Conservation (phyloP, 2,329 filamentous ascomycete species). For the Fusarium neocosmosporiellum region DNA sequence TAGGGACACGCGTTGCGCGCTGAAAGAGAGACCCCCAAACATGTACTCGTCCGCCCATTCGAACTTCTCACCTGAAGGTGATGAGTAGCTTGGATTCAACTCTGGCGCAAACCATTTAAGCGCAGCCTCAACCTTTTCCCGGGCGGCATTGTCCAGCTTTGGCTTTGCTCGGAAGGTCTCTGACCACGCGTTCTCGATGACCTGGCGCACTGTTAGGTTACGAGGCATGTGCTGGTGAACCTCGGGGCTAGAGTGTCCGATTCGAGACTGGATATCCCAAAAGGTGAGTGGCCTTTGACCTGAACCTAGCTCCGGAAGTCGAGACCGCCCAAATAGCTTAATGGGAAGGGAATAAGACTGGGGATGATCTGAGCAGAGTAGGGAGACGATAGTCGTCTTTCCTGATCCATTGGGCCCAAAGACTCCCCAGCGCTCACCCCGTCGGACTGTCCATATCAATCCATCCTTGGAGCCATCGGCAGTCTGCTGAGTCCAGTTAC, state of each 20-base stretch:
- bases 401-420: constrained; percentile 96
- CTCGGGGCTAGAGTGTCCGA: constrained; percentile 94
- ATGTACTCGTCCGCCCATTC: constrained; percentile 75
- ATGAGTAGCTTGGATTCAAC: constrained; percentile 67
- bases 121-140: constrained; percentile 72
- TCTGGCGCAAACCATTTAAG: constrained; percentile 84
- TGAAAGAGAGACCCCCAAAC: constrained; percentile 83
- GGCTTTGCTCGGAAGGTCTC: constrained; percentile 85
- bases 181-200: constrained; percentile 89
- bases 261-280: constrained; percentile 89
- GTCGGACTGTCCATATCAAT: constrained; percentile 83
- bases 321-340: constrained; percentile 83
- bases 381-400: constrained; percentile 92
- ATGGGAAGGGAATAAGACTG: constrained; percentile 93
- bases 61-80: constrained; percentile 45
- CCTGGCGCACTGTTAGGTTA: constrained; percentile 75
- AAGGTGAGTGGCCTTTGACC: constrained; percentile 80
- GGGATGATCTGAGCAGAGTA: constrained; percentile 95
- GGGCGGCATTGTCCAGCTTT: constrained; percentile 67
- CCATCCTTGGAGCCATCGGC: constrained; percentile 66
- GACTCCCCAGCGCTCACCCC: constrained; percentile 89
- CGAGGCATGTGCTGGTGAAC: constrained; percentile 94
- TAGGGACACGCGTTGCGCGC: constrained; percentile 84
- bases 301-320: constrained; percentile 79
- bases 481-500: constrained; percentile 78